Evolutionary conservation across 2,329 filamentous ascomycete species (phyloP), one percentile per base, ranked within the genome.

Genomic region (Xylogone sp.): DNA sequence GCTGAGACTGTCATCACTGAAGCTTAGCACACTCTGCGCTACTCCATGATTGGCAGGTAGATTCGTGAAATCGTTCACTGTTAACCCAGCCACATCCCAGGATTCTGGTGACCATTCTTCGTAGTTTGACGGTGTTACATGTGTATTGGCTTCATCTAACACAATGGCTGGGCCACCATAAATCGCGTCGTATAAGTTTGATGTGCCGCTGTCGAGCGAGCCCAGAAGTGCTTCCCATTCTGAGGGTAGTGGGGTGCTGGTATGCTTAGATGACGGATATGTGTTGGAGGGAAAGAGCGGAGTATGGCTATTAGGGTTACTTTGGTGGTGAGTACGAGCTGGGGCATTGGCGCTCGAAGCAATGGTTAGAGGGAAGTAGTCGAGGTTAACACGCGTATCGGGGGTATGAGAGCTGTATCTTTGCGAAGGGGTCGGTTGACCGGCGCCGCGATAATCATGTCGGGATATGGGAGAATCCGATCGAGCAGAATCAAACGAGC

Each of bases 161-260:
- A 53, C 58, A 2, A 61, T 55, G 73, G 69, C 44, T 75, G 75
- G 77, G 0, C 87, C 87, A 34, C 87, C 88, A 59, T 91, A 91
- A 50, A 90, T 90, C 42, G 85, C 86, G 63, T 90, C 86, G 68
- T 90, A 94, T n/a, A 95, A 86, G 63, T 93, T 95, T 49, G 85
- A 82, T 57, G 86, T 80, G 1, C 89, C 89, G 31, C 84, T 84
- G 60, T 96, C 90, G 66, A 96, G 83, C 20, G 86, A 86, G 3
- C 87, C 85, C 2, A 96, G 77, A 0, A 96, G 76, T 1, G 86
- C 83, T 67, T 96, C 90, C 91, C 90, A 96, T 60, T 94, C 89
- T 0, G 83, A 76, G 8, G 84, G 72, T 1, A 83, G 83, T 12
- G 86, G 76, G 16, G 70, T 71, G 2, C 66, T 62, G 39, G 69